phyloP scores from a whole-genome alignment of 345 rosid genomes.

The Sisymbrium irio region DNA sequence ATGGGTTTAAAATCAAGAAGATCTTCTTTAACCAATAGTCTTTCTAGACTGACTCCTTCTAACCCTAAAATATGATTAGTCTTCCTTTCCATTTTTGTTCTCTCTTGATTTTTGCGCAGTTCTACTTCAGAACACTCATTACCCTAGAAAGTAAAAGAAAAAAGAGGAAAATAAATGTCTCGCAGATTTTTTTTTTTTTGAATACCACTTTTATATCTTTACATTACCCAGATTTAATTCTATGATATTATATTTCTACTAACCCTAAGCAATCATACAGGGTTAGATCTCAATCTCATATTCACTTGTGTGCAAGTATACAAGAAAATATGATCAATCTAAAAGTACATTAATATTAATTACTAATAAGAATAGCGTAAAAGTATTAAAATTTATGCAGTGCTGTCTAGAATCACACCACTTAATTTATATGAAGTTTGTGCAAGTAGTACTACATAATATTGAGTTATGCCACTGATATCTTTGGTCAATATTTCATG shows the following conservation, averaged over 20 bases:
- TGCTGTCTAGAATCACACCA: not conserved
- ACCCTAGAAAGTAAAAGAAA: slow-evolving; percentile 32
- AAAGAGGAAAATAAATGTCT: slow-evolving; percentile 7
- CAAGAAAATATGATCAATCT: not conserved
- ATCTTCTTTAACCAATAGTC: slow-evolving; percentile 39
- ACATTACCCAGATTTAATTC: not conserved
- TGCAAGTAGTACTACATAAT: not conserved
- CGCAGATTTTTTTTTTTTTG: not conserved
- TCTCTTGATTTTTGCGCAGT: slow-evolving; percentile 25
- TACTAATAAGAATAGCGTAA: not conserved
- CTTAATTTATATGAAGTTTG: not conserved
- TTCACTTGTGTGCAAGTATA: not conserved
- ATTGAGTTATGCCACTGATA: not conserved
- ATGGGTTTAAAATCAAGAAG: slow-evolving; percentile 18
- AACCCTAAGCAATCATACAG: slow-evolving; percentile 13
- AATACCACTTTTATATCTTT: not conserved
- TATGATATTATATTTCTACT: not conserved
- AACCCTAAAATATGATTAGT: slow-evolving; percentile 30
- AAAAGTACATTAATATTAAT: not conserved
- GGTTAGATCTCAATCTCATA: slow-evolving; percentile 2
- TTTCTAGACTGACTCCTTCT: slow-evolving; percentile 21
- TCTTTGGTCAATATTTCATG: not conserved
- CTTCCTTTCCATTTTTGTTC: slow-evolving; percentile 23
- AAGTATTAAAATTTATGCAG: not conserved
- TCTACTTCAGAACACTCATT: slow-evolving; percentile 34